phyloP scores from a whole-genome alignment of 2,329 filamentous ascomycete genomes.

The Tolypocladium inflatum region DNA sequence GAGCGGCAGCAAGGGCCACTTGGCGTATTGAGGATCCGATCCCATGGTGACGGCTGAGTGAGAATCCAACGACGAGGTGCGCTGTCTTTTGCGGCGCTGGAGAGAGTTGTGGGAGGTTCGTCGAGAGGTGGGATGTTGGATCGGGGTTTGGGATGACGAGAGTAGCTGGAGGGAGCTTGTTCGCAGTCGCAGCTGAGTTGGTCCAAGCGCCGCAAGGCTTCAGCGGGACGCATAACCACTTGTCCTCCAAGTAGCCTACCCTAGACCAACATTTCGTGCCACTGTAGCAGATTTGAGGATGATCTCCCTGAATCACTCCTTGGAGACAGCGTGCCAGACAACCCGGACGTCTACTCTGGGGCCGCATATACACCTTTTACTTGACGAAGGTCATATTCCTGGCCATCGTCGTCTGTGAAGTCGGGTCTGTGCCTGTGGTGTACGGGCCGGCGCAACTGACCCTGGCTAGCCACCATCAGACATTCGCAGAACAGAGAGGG shows the following conservation, averaged over 20 bases:
- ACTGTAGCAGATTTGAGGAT: not conserved
- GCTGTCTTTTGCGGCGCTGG: not conserved
- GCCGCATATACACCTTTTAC: too few relatives aligned
- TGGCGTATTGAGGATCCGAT: conserved; percentile 76
- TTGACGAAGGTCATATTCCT: too few relatives aligned
- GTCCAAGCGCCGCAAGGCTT: conserved; percentile 16
- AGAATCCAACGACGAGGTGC: conserved; percentile 10
- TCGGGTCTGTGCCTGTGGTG: too few relatives aligned
- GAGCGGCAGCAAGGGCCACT: conserved; percentile 73
- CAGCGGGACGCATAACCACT: conserved; percentile 15
- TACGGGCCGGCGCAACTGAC: not conserved
- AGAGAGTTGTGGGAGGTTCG: not conserved
- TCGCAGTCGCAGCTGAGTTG: conserved; percentile 6
- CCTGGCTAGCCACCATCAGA: not conserved
- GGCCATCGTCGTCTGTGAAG: too few relatives aligned
- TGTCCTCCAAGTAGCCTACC: not conserved
- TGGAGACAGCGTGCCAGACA: too few relatives aligned
- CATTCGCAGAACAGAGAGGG: not conserved
- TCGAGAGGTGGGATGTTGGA: not conserved
- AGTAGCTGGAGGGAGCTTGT: conserved; percentile 3
- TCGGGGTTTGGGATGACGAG: not conserved
- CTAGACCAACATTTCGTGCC: not conserved
- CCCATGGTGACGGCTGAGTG: conserved; percentile 46
- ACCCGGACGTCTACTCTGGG: too few relatives aligned
- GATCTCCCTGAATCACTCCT: too few relatives aligned